Percentiles rank a stretch among this genome's conserved stretches.
Conservation (phyloP, 1,284 basidiomycete species). For the Pholiota adiposa region DNA sequence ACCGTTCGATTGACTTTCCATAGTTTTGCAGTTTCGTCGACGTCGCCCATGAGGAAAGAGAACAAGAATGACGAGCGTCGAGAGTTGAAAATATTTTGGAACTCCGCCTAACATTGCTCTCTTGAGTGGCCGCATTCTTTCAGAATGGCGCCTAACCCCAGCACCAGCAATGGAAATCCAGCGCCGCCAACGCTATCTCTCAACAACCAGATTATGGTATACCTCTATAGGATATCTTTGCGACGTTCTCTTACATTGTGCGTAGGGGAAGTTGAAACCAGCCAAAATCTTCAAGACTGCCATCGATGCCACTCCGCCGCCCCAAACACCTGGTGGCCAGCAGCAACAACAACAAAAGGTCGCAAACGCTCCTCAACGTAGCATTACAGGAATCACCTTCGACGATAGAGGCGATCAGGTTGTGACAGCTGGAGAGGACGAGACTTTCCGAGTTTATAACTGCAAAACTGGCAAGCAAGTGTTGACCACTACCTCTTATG, state of each 20-base stretch:
- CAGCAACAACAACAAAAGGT: constrained; percentile 35
- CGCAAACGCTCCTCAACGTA: constrained; percentile 52
- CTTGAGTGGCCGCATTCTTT: constrained; percentile 14
- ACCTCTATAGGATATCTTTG: neutral
- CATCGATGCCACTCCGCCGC: constrained; percentile 56
- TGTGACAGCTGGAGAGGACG: constrained; percentile 92
- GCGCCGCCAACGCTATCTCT: constrained; percentile 43
- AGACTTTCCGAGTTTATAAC: constrained; percentile 89
- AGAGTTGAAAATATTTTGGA: constrained; percentile 34
- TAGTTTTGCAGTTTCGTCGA: constrained; percentile 80
- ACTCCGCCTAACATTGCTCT: constrained; percentile 37
- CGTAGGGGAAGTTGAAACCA: constrained; percentile 77
- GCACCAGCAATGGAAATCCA: constrained; percentile 40
- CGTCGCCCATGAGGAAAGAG: constrained; percentile 56
- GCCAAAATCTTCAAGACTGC: constrained; percentile 87
- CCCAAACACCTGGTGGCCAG: constrained; percentile 50
- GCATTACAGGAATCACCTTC: constrained; percentile 89
- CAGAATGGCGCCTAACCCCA: constrained; percentile 43
- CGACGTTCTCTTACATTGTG: constrained; percentile 15
- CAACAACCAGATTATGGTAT: constrained; percentile 52
- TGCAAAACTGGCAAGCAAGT: constrained; percentile 93
- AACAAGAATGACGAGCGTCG: constrained; percentile 25
- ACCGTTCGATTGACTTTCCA: constrained; percentile 98
- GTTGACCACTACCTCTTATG: constrained; percentile 8
- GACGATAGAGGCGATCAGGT: constrained; percentile 90